These are phyloP conservation scores for Didymella lethalis DNA, from an alignment of 2,329 filamentous ascomycete genomes.

Conservation along the genomic window DNA sequence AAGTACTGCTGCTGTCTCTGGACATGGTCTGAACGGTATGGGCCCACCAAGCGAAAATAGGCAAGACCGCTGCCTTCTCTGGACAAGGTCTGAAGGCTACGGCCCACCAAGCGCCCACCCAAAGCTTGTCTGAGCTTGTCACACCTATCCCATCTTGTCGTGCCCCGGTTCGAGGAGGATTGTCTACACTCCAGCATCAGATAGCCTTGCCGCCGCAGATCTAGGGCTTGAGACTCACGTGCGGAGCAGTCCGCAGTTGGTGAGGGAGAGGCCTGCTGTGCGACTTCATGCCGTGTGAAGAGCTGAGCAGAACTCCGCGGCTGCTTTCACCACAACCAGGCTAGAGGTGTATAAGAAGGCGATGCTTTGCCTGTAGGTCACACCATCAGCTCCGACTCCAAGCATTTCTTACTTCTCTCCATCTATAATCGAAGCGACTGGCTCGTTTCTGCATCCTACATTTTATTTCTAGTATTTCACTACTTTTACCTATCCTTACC, in stretches of 20 bases:
- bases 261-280: not conserved
- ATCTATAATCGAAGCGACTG: constrained; percentile 13
- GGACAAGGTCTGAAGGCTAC: not conserved
- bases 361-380: not conserved
- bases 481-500: not conserved
- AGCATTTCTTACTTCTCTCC: not conserved
- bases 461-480: constrained; percentile 1
- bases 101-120: constrained; percentile 9
- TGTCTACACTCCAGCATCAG: constrained; percentile 4
- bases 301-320: not conserved
- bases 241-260: constrained; percentile 3
- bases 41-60: not conserved
- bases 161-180: not conserved
- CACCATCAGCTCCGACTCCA: constrained; percentile 1
- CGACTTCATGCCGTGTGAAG: constrained; percentile 5
- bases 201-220: constrained; percentile 17
- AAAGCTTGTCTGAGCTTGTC: constrained; percentile 19
- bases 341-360: not conserved
- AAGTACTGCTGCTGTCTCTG: too few species aligned
- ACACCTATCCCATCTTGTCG: constrained; percentile 1
- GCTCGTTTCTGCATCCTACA: constrained; percentile 5
- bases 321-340: not conserved
- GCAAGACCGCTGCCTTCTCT: not conserved
- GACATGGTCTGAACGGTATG: not conserved
- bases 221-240: constrained; percentile 16